Conservation (phyloP, 192 early-diverging fungal species). For the Linnemannia hyalina region DNA sequence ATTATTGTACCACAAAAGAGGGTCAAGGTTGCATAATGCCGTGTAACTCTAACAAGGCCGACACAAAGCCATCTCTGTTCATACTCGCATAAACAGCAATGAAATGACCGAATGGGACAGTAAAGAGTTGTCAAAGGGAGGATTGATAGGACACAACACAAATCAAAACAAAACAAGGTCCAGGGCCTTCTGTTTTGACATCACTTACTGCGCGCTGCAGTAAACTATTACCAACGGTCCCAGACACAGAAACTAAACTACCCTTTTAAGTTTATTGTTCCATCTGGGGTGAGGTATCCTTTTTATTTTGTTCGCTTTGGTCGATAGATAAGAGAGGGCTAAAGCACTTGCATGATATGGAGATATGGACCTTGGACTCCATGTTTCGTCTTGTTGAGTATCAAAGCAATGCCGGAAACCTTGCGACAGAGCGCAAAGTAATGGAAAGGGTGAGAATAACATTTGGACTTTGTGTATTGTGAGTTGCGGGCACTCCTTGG, state of each 20-base stretch:
- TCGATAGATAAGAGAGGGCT: background rate
- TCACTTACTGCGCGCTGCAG: background rate
- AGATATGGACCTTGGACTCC: background rate
- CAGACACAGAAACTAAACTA: background rate
- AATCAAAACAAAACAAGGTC: background rate
- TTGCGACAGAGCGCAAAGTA: background rate
- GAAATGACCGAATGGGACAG: background rate
- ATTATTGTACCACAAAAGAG: background rate
- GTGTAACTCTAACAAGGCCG: background rate
- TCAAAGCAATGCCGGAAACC: background rate
- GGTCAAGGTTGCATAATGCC: slow-evolving; percentile 2
- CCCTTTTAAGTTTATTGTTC: background rate
- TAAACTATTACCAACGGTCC: background rate
- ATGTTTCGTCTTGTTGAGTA: background rate
- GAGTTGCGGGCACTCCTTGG: background rate
- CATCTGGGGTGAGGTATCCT: background rate
- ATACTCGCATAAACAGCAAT: background rate
- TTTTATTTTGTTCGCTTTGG: background rate
- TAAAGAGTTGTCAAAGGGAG: background rate
- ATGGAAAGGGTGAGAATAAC: background rate
- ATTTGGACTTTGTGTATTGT: background rate
- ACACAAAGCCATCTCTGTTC: background rate
- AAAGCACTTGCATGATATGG: background rate
- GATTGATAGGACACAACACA: background rate
- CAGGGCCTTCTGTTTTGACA: background rate